Conservation (phyloP, 345 rosid genomes). For the Moricandia moricandioides region DNA sequence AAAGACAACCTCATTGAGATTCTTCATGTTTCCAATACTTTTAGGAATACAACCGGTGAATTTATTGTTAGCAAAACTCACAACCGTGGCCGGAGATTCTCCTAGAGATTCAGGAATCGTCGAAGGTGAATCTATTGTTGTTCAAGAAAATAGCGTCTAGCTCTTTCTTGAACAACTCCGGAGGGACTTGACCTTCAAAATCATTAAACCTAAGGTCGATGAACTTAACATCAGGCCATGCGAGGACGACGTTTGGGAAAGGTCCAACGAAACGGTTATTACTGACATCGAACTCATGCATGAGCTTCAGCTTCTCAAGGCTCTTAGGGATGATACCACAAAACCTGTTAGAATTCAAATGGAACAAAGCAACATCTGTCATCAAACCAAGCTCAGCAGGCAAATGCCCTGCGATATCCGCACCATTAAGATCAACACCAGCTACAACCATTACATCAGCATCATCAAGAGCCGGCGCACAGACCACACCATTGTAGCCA, state of each 20-base stretch:
- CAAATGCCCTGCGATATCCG: constrained; percentile 82
- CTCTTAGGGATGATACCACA: constrained; percentile 78
- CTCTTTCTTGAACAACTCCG: constrained; percentile 47
- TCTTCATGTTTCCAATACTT: constrained; percentile 59
- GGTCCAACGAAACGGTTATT: constrained; percentile 76
- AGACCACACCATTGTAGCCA: constrained; percentile 66
- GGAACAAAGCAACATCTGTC: constrained; percentile 66
- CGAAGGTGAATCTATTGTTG: constrained; percentile 69
- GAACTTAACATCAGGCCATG: constrained; percentile 56
- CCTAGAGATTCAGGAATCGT: constrained; percentile 67
- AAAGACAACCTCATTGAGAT: constrained; percentile 66
- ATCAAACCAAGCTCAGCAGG: constrained; percentile 69
- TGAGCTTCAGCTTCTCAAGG: constrained; percentile 47
- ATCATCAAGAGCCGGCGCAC: constrained; percentile 66
- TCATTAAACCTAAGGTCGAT: constrained; percentile 71
- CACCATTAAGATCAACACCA: constrained; percentile 72
- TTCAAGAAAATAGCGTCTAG: constrained; percentile 75
- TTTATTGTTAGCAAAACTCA: constrained; percentile 70
- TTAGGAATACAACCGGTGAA: constrained; percentile 74
- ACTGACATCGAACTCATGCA: constrained; percentile 84
- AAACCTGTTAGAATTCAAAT: constrained; percentile 74
- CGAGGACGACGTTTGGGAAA: constrained; percentile 53
- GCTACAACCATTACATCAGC: constrained; percentile 51
- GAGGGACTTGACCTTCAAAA: constrained; percentile 73
- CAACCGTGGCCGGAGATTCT: constrained; percentile 56